Base-by-base conservation (phyloP, 2,329 filamentous ascomycete genomes). In the Claviceps purpurea region DNA sequence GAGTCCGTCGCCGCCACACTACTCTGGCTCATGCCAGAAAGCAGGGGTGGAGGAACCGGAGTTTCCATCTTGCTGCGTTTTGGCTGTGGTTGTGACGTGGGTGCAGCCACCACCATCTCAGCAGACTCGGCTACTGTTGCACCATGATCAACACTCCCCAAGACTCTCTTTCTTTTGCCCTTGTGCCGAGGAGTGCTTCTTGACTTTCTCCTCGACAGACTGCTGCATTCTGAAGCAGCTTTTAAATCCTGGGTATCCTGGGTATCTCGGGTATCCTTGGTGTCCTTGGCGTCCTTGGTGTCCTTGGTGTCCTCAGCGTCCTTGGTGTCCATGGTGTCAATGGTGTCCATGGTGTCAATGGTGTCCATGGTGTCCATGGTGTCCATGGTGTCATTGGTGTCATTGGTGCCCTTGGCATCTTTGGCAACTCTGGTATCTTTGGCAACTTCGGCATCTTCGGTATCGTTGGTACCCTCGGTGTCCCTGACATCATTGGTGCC, bases 1-100 rank as follows among this genome's bases (percentile, higher is more conserved):
- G 58, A 40, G 55, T 64, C 64, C 41, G 61, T 58, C 44, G 57
- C 59, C 20, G 60, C 57, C 16, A 55, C 57, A 41, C 66, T 60
- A 60, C 59, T 58, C 56, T 64, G 57, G 41, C 54, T 61, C 43
- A 65, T 57, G 22, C 57, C 58, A 30, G 60, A 64, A 38, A 70
- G 69, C 26, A 68, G 65, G 14, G 70, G 70, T 43, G 71, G 71
- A 48, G 73, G 76, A 34, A 79, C 70, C 11, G 77, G 77, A 14
- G 77, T 80, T 62, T 80, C 77, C 24, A 73, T 78, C 62, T 79
- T 80, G 56, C 68, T 73, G 38, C 76, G 72, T 61, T 80, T 80
- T 26, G 66, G 53, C 52, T 67, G 69, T 34, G 73, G 73, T 38
- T 64, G 67, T n/a, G 61, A 51, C 4, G 30, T 34, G 3, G 64